Evolutionary conservation across 352 stramenopile species (phyloP).

Genomic region (Phytophthora melonis): DNA sequence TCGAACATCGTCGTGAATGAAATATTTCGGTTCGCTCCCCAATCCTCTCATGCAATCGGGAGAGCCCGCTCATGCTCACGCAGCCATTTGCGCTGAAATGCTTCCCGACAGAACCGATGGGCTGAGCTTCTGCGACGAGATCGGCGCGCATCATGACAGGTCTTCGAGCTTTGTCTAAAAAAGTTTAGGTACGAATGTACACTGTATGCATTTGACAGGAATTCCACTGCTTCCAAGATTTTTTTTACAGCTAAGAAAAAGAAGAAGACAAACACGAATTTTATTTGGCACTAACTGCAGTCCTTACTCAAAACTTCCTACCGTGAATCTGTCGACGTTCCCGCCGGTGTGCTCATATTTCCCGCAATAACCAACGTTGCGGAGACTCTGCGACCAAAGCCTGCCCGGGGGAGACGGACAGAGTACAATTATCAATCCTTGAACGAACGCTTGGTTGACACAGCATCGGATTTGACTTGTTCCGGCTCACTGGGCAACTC

Average conservation of each 20-base stretch:
- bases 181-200: too few species aligned
- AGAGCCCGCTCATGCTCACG: slow-evolving; percentile 2
- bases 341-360: slow-evolving; percentile 38
- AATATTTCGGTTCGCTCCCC: slow-evolving; percentile 15
- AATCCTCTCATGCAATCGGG: slow-evolving; percentile 16
- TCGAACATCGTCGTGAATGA: slow-evolving; percentile 13
- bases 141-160: background rate
- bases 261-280: slow-evolving; percentile 23
- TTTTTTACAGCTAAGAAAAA: background rate
- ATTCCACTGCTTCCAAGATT: background rate
- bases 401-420: slow-evolving; percentile 5
- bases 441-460: slow-evolving; percentile 26
- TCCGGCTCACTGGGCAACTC: slow-evolving; percentile 24
- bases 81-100: slow-evolving; percentile 15
- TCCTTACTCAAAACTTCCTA: slow-evolving; percentile 36
- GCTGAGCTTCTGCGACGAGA: slow-evolving; percentile 3
- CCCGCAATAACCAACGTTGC: slow-evolving; percentile 18
- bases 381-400: slow-evolving; percentile 27
- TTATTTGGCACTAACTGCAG: slow-evolving; percentile 17
- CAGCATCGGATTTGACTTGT: slow-evolving; percentile 32
- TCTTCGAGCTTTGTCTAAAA: too few species aligned
- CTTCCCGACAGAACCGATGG: slow-evolving; percentile 13
- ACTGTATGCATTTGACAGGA: too few species aligned
- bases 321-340: slow-evolving; percentile 15
- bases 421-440: slow-evolving; percentile 19